phyloP scores from a whole-genome alignment of 805 yeast genomes.

The Maudiozyma serrabonitensis region DNA sequence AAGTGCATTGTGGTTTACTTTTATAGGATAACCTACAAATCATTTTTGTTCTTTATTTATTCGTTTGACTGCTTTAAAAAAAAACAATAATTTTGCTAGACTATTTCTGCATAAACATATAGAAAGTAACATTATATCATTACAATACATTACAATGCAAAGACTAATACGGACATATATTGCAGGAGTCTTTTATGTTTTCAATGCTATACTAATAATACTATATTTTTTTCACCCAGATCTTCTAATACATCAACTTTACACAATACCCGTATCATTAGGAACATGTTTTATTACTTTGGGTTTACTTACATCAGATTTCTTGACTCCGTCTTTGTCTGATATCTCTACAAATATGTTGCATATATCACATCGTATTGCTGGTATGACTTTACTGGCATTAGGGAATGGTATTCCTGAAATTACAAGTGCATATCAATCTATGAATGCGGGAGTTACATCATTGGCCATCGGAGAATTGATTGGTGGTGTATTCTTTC shows the following conservation, averaged over 20 bases:
- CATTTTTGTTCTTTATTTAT: too few relatives aligned
- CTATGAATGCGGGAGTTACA: slow-evolving; percentile 62
- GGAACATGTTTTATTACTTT: slow-evolving; percentile 47
- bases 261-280: slow-evolving; percentile 15
- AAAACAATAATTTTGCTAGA: too few relatives aligned
- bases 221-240: neutral
- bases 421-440: slow-evolving; percentile 72
- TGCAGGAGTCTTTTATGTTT: slow-evolving; percentile 4
- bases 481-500: slow-evolving; percentile 82
- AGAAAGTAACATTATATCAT: too few relatives aligned
- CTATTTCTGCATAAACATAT: too few relatives aligned
- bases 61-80: too few relatives aligned
- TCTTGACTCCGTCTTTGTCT: slow-evolving; percentile 67
- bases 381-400: slow-evolving; percentile 82
- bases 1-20: too few relatives aligned
- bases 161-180: neutral
- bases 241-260: slow-evolving; percentile 3
- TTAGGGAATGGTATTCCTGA: slow-evolving; percentile 93
- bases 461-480: slow-evolving; percentile 82
- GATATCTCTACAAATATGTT: slow-evolving; percentile 48
- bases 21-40: too few relatives aligned
- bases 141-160: neutral
- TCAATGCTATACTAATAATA: neutral
- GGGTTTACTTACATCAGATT: slow-evolving; percentile 77
- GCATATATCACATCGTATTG: slow-evolving; percentile 61